Base-by-base conservation (phyloP, 202 grass and related monocot genomes). In the Saccharum hybrid region DNA sequence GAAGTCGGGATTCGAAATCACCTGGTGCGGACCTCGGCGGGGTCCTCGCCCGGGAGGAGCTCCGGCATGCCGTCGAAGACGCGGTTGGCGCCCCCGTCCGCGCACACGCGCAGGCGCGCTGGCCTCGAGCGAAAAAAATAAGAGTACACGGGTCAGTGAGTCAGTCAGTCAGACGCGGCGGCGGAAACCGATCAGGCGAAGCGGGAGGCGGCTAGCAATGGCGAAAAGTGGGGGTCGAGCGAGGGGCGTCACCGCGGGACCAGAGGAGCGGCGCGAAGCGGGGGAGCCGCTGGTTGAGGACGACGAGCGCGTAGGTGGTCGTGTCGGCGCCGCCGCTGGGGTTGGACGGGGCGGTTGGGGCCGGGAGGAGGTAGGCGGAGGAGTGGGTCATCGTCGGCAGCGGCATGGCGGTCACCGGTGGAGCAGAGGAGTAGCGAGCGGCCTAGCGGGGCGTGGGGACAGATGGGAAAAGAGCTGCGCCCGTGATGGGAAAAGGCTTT, bases 11-110 rank as follows among this genome's bases (percentile, higher is more conserved):
- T 10, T 77, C 10, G 5, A 0, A 41, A 64, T 76, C 71, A 97
- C 94, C 92, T 97, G 16, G 22, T 19, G 72, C 86, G 90, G 88
- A 97, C 80, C 33, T 94, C 76, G 54, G 52, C 45, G 8, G 92
- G 90, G 54, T 94, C 88, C 82, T 88, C 62, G 56, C 49, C 86
- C 0, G 92, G 88, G 49, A 94, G 86, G 16, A 94, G 78, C 26
- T 88, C 36, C 36, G 90, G 95, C 90, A 97, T 91, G 78, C 81
- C 85, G 60, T 97, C 92, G 72, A 86, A 91, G 40, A 97, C 5
- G 76, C 92, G 87, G 85, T 94, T 97, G 22, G 95, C 92, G 66
- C 95, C 95, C 61, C 95, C 95, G 80, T 94, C 95, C 21, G 95
- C 95, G 79, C 92, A 97, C 45, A 94, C 72, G 80, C 92, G 83